These are phyloP conservation scores for Komagataea norvegica DNA, from an alignment of 1,139 yeast genomes.

Conservation along the genomic window DNA sequence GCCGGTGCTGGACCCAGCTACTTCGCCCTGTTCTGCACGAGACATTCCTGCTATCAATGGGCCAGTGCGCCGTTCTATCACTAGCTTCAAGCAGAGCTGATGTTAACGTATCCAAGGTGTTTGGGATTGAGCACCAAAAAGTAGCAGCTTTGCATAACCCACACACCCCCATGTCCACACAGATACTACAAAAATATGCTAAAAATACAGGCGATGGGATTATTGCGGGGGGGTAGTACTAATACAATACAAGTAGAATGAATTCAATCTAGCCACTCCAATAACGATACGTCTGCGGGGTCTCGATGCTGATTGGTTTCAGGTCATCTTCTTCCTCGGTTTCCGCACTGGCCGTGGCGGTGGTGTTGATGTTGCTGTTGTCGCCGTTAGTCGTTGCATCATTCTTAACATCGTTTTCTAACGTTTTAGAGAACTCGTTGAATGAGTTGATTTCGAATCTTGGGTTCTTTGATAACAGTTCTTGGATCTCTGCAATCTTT, in stretches of 20 bases:
- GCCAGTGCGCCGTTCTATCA: no score
- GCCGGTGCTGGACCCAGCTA: no score
- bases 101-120: no score
- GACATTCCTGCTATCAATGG: no score
- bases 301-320: constrained; percentile 73
- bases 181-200: not conserved
- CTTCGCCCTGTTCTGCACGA: no score
- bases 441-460: constrained; percentile 22
- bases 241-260: constrained; percentile 2
- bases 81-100: no score
- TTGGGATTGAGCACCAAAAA: no score
- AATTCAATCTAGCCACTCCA: constrained; percentile 55
- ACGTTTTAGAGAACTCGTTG: constrained; percentile 8
- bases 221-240: no score
- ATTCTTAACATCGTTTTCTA: constrained; percentile 10
- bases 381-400: no score
- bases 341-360: constrained; percentile 5
- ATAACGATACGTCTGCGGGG: constrained; percentile 81
- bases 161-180: no score
- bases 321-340: constrained; percentile 28
- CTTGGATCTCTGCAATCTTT: constrained; percentile 44
- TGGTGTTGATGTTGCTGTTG: constrained; percentile 11
- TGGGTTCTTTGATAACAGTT: constrained; percentile 48
- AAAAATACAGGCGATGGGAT: no score
- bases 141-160: no score